A percentile compares a stretch with the other conserved stretches of the same genome.
Conservation (phyloP, 2,329 filamentous ascomycete species). For the Scleromitrula shiraiana region DNA sequence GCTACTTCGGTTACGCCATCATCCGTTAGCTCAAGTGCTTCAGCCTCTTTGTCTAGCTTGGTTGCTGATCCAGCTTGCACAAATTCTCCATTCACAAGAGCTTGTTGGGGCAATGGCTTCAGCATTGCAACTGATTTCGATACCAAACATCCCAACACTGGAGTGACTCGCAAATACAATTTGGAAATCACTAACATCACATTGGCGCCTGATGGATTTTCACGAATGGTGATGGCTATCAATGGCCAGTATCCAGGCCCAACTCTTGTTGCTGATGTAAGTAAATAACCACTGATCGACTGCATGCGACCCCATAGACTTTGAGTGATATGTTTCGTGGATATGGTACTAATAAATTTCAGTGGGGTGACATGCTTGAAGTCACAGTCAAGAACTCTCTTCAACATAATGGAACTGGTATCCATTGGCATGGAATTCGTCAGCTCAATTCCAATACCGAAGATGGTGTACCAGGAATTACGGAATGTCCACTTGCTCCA, state of each 20-base stretch:
- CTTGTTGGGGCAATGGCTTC: conserved; percentile 28
- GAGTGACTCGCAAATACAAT: conserved; percentile 27
- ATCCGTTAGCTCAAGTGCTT: not conserved
- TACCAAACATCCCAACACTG: conserved; percentile 27
- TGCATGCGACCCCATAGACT: not conserved
- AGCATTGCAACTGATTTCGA: conserved; percentile 28
- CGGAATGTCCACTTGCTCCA: conserved; percentile 35
- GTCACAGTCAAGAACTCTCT: conserved; percentile 24
- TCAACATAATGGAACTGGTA: conserved; percentile 30
- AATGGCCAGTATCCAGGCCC: conserved; percentile 29
- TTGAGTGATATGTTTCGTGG: too few species aligned
- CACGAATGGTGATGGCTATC: conserved; percentile 41
- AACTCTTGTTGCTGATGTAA: conserved; percentile 19
- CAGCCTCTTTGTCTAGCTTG: conserved; percentile 5
- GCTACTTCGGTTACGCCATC: not conserved
- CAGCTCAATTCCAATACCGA: conserved; percentile 33
- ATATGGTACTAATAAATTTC: not conserved
- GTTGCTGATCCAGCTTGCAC: conserved; percentile 19
- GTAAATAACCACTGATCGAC: not conserved
- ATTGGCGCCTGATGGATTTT: conserved; percentile 33
- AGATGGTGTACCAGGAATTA: conserved; percentile 35
- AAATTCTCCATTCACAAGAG: conserved; percentile 26
- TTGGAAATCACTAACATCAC: conserved; percentile 21
- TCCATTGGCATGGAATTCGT: conserved; percentile 42
- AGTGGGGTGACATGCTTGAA: conserved; percentile 25